Percentiles rank a stretch among this genome's conserved stretches.
phyloP scores from a whole-genome alignment of 1,139 yeast genomes.

The Scheffersomyces titani region DNA sequence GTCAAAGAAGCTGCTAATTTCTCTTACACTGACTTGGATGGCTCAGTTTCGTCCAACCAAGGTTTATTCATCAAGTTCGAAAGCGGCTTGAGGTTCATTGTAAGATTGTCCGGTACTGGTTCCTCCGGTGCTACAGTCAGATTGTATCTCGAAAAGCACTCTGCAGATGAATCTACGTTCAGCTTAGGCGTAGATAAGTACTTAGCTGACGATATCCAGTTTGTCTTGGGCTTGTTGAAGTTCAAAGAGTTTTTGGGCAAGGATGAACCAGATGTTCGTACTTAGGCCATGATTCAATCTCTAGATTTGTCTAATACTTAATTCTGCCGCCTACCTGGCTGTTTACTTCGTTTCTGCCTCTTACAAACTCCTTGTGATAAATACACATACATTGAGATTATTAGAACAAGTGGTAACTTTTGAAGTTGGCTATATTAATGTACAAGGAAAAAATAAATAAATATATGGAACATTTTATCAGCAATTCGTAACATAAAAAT shows the following conservation, averaged over 20 bases:
- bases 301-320: not conserved
- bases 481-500: not conserved
- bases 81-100: conserved; percentile 84
- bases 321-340: not conserved
- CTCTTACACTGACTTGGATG: conserved; percentile 91
- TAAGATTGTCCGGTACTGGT: conserved; percentile 96
- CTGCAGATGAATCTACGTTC: conserved; percentile 56
- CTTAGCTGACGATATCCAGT: conserved; percentile 61
- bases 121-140: conserved; percentile 98
- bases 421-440: not conserved
- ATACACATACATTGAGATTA: not conserved
- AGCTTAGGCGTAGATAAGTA: conserved; percentile 64
- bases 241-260: conserved; percentile 78
- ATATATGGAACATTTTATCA: not conserved
- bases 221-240: conserved; percentile 67
- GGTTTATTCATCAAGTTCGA: conserved; percentile 84
- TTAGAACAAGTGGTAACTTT: not conserved
- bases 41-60: conserved; percentile 87
- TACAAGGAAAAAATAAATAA: not conserved
- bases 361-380: not conserved
- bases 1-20: conserved; percentile 84
- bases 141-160: conserved; percentile 85
- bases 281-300: conserved; percentile 35
- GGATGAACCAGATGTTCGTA: conserved; percentile 85
- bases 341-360: not conserved